These are phyloP conservation scores for Chaetomiaceae sp. DNA, from an alignment of 2,329 filamentous ascomycete species.

Conservation along the genomic window DNA sequence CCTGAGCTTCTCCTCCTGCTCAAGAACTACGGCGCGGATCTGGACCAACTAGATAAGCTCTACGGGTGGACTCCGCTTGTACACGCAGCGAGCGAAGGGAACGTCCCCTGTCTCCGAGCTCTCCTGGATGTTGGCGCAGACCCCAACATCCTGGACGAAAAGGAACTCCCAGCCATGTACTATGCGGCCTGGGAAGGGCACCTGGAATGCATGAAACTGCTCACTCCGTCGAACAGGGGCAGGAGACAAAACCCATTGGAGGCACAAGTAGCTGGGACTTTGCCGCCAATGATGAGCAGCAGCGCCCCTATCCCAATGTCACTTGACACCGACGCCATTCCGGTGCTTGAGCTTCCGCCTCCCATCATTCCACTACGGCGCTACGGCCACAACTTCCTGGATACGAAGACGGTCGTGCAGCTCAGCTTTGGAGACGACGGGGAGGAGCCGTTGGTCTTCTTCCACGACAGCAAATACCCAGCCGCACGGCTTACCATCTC, in stretches of 20 bases:
- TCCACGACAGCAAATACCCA: conserved; percentile 94
- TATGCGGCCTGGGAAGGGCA: conserved; percentile 98
- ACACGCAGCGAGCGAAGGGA: conserved; percentile 92
- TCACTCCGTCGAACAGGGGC: conserved; percentile 54
- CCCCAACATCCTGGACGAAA: conserved; percentile 79
- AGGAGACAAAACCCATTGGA: conserved; percentile 39
- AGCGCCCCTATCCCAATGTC: conserved; percentile 54
- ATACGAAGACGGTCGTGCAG: conserved; percentile 94
- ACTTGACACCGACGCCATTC: conserved; percentile 81
- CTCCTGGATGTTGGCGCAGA: conserved; percentile 75
- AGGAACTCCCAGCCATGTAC: conserved; percentile 89
- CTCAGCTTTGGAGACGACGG: conserved; percentile 76
- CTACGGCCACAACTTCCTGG: conserved; percentile 97
- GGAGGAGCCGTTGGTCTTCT: conserved; percentile 80
- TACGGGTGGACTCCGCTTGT: conserved; percentile 97
- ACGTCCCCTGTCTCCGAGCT: conserved; percentile 77
- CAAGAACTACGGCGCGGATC: conserved; percentile 77
- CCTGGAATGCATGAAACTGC: conserved; percentile 84
- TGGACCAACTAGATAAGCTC: conserved; percentile 89
- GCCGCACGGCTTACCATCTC: conserved; percentile 93
- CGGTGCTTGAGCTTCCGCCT: conserved; percentile 82
- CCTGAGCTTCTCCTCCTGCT: conserved; percentile 74
- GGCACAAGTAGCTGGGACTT: conserved; percentile 30
- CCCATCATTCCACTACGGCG: conserved; percentile 91
- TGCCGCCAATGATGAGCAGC: conserved; percentile 43